Evolutionary conservation across 306 rosid genomes (phyloP).

Genomic region (Cicer judaicum): DNA sequence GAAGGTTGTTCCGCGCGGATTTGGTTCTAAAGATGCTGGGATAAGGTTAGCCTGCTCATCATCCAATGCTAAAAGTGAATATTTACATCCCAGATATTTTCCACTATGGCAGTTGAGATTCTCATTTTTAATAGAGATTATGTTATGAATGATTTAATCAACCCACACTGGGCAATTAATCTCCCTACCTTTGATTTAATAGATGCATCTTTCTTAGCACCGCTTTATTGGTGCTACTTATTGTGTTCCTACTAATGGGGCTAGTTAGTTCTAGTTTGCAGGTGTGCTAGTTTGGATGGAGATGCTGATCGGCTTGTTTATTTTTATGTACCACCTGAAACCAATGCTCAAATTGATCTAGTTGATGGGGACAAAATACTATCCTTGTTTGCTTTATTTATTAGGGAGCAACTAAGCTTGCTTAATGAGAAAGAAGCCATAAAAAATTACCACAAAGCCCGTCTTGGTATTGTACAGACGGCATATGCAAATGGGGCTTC

Average conservation of each 20-base stretch:
- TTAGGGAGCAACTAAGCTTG: slow-evolving; percentile 75
- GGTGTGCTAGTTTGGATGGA: slow-evolving; percentile 99
- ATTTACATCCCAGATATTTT: slow-evolving; percentile 20
- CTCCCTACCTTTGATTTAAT: slow-evolving; percentile 35
- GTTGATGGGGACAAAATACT: slow-evolving; percentile 95
- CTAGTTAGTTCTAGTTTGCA: slow-evolving; percentile 68
- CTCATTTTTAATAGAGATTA: slow-evolving; percentile 6
- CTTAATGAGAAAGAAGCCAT: slow-evolving; percentile 54
- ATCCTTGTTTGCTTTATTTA: slow-evolving; percentile 78
- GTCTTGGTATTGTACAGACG: slow-evolving; percentile 84
- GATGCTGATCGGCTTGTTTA: slow-evolving; percentile 97
- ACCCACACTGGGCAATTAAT: slow-evolving; percentile 16
- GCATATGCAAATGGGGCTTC: slow-evolving; percentile 99
- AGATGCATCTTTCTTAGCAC: neutral
- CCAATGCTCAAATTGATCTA: slow-evolving; percentile 65
- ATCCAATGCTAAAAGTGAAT: slow-evolving; percentile 27
- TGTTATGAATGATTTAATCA: slow-evolving; percentile 1
- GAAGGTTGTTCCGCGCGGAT: slow-evolving; percentile 72
- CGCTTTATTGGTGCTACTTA: slow-evolving; percentile 29
- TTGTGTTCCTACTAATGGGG: slow-evolving; percentile 36
- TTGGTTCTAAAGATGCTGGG: slow-evolving; percentile 72
- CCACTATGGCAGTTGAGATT: neutral
- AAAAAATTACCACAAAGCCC: slow-evolving; percentile 50
- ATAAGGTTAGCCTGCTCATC: slow-evolving; percentile 66
- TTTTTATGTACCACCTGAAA: slow-evolving; percentile 63